Evolutionary conservation across 108 stramenopile genomes (phyloP).

Genomic region (Nitzschia sp.): DNA sequence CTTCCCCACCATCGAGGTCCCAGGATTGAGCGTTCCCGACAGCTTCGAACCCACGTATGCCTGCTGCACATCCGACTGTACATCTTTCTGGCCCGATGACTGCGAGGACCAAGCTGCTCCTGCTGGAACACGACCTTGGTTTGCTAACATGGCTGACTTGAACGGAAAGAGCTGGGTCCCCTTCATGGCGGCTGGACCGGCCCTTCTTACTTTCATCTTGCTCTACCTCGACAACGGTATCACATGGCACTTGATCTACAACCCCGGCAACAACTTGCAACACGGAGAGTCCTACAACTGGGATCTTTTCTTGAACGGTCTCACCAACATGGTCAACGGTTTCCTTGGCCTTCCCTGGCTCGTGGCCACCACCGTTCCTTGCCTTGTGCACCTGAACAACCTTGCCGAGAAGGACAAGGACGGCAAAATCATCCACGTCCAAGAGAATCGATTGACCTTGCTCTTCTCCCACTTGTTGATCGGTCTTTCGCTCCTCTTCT

Average conservation of each 20-base stretch:
- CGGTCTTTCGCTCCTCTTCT: slow-evolving; percentile 17
- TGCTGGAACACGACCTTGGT: no score
- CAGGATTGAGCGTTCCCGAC: slow-evolving; percentile 49
- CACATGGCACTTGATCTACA: no score
- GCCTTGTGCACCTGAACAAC: slow-evolving; percentile 32
- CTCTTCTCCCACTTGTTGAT: slow-evolving; percentile 33
- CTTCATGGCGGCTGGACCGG: slow-evolving; percentile 54
- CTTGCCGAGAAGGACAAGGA: slow-evolving; percentile 37
- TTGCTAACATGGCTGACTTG: slow-evolving; percentile 43
- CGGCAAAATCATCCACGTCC: slow-evolving; percentile 32
- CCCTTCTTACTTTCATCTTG: slow-evolving; percentile 49
- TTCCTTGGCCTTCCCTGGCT: slow-evolving; percentile 44
- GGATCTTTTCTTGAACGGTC: no score
- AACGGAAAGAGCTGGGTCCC: slow-evolving; percentile 52
- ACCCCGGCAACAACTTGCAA: slow-evolving; percentile 29
- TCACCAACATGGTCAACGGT: slow-evolving; percentile 38
- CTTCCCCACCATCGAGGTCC: slow-evolving; percentile 27
- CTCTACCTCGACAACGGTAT: slow-evolving; percentile 56
- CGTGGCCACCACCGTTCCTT: no score
- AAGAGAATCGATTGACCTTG: slow-evolving; percentile 43
- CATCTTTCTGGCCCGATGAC: slow-evolving; percentile 37
- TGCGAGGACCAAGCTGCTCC: no score
- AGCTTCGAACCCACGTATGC: slow-evolving; percentile 44
- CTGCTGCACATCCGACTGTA: slow-evolving; percentile 43
- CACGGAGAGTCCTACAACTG: slow-evolving; percentile 53